phyloP scores from a whole-genome alignment of 148 eudicot species.

The Simmondsia chinensis region DNA sequence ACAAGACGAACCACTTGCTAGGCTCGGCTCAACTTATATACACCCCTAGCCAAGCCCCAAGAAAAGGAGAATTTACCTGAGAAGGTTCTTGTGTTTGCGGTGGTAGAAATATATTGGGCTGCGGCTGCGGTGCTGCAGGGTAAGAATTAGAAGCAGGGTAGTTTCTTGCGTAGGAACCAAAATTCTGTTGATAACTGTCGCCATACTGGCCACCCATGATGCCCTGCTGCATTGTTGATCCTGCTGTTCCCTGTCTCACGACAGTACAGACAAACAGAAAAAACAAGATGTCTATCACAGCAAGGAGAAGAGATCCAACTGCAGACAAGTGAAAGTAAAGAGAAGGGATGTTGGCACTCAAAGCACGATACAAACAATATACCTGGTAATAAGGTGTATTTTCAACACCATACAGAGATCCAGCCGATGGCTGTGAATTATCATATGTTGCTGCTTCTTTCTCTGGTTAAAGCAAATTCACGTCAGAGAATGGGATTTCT shows the following conservation, averaged over 20 bases:
- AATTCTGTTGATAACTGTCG: conserved; percentile 42
- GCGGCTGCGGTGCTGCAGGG: conserved; percentile 43
- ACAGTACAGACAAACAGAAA: conserved; percentile 1
- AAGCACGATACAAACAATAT: too few relatives aligned
- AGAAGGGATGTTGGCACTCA: too few relatives aligned
- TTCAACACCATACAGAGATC: conserved; percentile 36
- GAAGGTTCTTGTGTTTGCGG: conserved; percentile 45
- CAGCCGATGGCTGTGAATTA: conserved; percentile 25
- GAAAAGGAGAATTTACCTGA: conserved; percentile 50
- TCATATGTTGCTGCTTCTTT: conserved; percentile 34
- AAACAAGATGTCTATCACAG: background rate
- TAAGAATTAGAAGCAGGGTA: conserved; percentile 39
- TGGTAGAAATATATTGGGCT: conserved; percentile 57
- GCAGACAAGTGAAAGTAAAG: background rate
- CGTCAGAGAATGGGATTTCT: background rate
- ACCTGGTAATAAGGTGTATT: conserved; percentile 51
- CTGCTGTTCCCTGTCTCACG: conserved; percentile 26
- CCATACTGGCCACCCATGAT: conserved; percentile 32
- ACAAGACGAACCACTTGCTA: too few relatives aligned
- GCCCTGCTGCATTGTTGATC: conserved; percentile 29
- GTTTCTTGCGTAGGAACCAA: conserved; percentile 28
- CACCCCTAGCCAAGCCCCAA: too few relatives aligned
- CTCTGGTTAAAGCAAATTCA: conserved; percentile 18
- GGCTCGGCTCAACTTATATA: too few relatives aligned
- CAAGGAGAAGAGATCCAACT: background rate